phyloP scores from a whole-genome alignment of 2,329 filamentous ascomycete genomes.

The Diaporthe eres region DNA sequence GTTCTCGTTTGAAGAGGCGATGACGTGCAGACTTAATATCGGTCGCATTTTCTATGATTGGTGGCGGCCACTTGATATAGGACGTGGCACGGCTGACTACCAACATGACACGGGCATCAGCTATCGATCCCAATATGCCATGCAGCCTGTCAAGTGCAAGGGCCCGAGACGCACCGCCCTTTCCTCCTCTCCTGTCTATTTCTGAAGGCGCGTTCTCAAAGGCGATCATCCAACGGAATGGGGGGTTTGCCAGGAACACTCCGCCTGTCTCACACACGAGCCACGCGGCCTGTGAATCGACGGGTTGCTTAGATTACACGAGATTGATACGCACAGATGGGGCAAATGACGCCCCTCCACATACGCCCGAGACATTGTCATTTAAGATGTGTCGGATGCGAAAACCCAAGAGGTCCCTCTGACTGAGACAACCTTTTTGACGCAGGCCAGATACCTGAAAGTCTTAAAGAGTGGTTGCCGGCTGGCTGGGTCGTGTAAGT shows the following conservation, averaged over 20 bases:
- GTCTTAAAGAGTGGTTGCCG: conserved; percentile 5
- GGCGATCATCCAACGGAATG: background rate
- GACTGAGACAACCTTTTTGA: conserved; percentile 6
- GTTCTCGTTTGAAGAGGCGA: conserved; percentile 3
- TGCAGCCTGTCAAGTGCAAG: conserved; percentile 14
- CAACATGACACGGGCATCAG: background rate
- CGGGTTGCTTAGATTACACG: conserved; percentile 4
- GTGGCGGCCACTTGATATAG: background rate
- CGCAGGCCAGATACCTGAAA: background rate
- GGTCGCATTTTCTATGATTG: background rate
- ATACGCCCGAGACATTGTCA: conserved; percentile 1
- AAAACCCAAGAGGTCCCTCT: background rate
- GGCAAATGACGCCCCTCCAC: conserved; percentile 9
- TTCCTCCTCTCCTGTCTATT: background rate
- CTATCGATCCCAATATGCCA: background rate
- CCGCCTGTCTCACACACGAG: conserved; percentile 13
- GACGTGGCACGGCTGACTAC: background rate
- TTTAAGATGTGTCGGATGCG: conserved; percentile 20
- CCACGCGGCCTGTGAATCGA: conserved; percentile 10
- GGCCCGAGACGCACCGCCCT: background rate
- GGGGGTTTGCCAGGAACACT: background rate
- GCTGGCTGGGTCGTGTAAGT: conserved; percentile 4
- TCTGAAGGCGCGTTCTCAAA: background rate
- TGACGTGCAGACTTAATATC: background rate
- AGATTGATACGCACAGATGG: conserved; percentile 9